Evolutionary conservation across 306 rosid species (phyloP).

Genomic region (Ziziphus jujuba): DNA sequence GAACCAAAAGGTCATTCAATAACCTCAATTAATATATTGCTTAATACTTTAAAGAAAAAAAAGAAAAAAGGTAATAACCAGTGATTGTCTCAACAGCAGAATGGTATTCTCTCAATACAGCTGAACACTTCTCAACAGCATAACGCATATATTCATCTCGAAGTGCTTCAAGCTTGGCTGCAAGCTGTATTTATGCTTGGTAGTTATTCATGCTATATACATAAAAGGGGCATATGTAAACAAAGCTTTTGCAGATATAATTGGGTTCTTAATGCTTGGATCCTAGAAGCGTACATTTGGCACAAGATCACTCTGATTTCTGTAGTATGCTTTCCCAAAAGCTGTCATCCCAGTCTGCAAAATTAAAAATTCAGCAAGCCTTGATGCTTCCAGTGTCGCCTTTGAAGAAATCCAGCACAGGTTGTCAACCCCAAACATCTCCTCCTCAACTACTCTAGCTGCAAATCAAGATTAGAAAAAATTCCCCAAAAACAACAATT

Average conservation of each 20-base stretch:
- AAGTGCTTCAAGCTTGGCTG: slow-evolving; percentile 86
- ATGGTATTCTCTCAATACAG: slow-evolving; percentile 69
- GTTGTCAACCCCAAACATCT: slow-evolving; percentile 93
- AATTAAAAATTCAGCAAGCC: slow-evolving; percentile 77
- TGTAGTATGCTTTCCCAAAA: slow-evolving; percentile 90
- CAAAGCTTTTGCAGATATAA: slow-evolving; percentile 8
- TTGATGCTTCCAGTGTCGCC: slow-evolving; percentile 84
- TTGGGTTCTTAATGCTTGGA: slow-evolving; percentile 23
- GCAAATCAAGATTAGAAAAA: slow-evolving; percentile 2
- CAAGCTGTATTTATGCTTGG: slow-evolving; percentile 62
- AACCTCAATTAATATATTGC: slow-evolving; percentile 6
- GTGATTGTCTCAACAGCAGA: slow-evolving; percentile 92
- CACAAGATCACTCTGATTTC: slow-evolving; percentile 76
- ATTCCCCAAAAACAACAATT: slow-evolving; percentile 8
- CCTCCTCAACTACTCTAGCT: slow-evolving; percentile 98
- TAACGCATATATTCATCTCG: slow-evolving; percentile 95
- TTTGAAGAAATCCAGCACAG: slow-evolving; percentile 93
- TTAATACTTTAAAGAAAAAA: slow-evolving; percentile 23
- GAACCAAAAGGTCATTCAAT: slow-evolving; percentile 7
- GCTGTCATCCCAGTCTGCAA: slow-evolving; percentile 99
- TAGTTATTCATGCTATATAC: slow-evolving; percentile 5
- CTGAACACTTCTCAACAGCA: slow-evolving; percentile 71
- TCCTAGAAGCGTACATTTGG: slow-evolving; percentile 67
- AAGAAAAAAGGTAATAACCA: slow-evolving; percentile 49
- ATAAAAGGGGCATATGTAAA: neutral